Evolutionary conservation across 371 early-diverging fungal species (phyloP).

Genomic region (Circinella minor): DNA sequence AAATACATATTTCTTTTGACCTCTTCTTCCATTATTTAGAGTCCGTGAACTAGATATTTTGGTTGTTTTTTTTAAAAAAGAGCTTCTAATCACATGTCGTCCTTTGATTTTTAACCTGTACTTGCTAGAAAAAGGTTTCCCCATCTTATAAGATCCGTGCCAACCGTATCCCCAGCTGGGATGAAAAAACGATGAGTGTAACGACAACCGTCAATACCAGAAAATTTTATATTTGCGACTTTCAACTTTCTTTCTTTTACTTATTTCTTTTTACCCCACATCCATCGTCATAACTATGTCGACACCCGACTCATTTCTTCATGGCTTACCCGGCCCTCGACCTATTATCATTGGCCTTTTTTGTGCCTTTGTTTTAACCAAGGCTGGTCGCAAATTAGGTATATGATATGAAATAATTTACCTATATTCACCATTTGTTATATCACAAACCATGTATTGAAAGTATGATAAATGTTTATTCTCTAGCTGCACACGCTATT

Average conservation of each 20-base stretch:
- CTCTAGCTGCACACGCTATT: constrained; percentile 20
- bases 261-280: not conserved
- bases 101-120: no score
- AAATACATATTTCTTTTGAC: no score
- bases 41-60: no score
- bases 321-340: constrained; percentile 7
- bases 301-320: constrained; percentile 5
- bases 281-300: not conserved
- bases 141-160: no score
- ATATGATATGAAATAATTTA: not conserved
- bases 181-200: not conserved
- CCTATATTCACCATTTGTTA: no score
- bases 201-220: not conserved
- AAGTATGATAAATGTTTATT: not conserved
- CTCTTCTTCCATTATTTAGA: no score
- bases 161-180: not conserved
- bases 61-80: no score
- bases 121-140: no score
- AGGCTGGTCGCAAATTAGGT: constrained; percentile 19
- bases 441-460: not conserved
- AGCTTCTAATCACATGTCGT: no score
- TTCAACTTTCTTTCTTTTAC: not conserved
- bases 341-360: constrained; percentile 15
- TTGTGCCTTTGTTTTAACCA: constrained; percentile 14
- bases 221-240: no score